phyloP scores from a whole-genome alignment of 768 basidiomycete genomes.

The Tephrocybe sp. region DNA sequence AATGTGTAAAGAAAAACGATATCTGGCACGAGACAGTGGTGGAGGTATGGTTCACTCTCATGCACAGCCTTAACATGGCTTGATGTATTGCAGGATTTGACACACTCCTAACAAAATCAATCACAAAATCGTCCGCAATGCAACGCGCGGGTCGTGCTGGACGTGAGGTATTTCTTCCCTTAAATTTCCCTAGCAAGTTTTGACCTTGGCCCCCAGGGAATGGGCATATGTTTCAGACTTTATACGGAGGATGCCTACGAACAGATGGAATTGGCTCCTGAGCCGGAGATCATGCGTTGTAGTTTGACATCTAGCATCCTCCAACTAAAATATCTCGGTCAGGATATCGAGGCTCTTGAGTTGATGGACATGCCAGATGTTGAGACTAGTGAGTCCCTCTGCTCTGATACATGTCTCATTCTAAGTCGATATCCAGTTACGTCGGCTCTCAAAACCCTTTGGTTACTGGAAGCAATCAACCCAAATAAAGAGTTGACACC shows the following conservation, averaged over 20 bases:
- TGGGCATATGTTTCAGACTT: constrained; percentile 86
- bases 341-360: constrained; percentile 77
- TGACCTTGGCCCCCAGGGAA: constrained; percentile 43
- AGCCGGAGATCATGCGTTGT: constrained; percentile 90
- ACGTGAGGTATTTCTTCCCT: constrained; percentile 60
- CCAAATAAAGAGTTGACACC: constrained; percentile 61
- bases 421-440: constrained; percentile 37
- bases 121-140: constrained; percentile 88
- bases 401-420: not conserved
- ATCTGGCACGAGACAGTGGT: constrained; percentile 64
- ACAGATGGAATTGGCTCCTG: constrained; percentile 58
- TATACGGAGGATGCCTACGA: constrained; percentile 85
- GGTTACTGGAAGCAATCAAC: constrained; percentile 77
- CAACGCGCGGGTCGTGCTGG: constrained; percentile 97
- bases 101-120: constrained; percentile 74
- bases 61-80: not conserved
- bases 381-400: constrained; percentile 61
- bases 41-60: constrained; percentile 44
- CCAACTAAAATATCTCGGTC: constrained; percentile 81
- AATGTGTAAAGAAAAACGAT: constrained; percentile 93
- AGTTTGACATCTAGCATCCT: constrained; percentile 81
- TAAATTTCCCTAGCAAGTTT: not conserved
- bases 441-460: constrained; percentile 69
- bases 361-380: constrained; percentile 86
- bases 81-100: constrained; percentile 65